phyloP scores from a whole-genome alignment of 2,329 filamentous ascomycete genomes.

The Penicillium decumbens region DNA sequence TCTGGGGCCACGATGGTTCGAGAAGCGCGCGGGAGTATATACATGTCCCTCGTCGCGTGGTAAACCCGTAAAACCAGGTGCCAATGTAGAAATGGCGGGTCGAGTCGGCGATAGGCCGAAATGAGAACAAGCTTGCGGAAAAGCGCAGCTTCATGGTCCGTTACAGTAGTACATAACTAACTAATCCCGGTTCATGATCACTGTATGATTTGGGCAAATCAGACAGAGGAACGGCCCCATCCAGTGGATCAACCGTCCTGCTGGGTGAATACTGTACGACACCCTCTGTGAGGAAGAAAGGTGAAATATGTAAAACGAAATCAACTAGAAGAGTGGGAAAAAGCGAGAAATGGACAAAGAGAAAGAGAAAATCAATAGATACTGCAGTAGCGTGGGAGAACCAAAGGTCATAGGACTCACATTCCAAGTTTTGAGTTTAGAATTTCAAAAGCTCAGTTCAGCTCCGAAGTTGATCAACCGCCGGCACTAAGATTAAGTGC shows the following conservation, averaged over 20 bases:
- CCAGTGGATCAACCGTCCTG: conserved; percentile 9
- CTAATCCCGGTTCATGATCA: conserved; percentile 5
- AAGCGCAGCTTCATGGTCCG: neutral
- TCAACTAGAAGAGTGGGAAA: too few species aligned
- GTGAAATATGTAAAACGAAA: neutral
- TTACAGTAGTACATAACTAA: neutral
- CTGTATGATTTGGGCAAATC: conserved; percentile 12
- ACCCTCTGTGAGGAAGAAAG: neutral
- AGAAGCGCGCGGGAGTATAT: neutral
- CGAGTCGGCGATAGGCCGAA: neutral
- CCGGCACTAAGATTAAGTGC: neutral
- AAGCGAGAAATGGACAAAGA: neutral
- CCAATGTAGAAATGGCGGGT: neutral
- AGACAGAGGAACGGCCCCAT: conserved; percentile 8
- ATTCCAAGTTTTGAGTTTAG: neutral
- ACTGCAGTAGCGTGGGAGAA: neutral
- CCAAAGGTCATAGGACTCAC: neutral
- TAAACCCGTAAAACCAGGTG: neutral
- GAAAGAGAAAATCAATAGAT: neutral
- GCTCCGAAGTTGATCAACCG: neutral
- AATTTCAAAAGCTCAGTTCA: neutral
- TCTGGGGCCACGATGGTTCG: neutral
- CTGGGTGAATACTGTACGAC: conserved; percentile 4
- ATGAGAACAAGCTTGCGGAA: too few species aligned
- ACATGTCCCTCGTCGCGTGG: neutral